Evolutionary conservation across 495 filamentous ascomycete species (phyloP).

Genomic region (Penicillium cataractarum): DNA sequence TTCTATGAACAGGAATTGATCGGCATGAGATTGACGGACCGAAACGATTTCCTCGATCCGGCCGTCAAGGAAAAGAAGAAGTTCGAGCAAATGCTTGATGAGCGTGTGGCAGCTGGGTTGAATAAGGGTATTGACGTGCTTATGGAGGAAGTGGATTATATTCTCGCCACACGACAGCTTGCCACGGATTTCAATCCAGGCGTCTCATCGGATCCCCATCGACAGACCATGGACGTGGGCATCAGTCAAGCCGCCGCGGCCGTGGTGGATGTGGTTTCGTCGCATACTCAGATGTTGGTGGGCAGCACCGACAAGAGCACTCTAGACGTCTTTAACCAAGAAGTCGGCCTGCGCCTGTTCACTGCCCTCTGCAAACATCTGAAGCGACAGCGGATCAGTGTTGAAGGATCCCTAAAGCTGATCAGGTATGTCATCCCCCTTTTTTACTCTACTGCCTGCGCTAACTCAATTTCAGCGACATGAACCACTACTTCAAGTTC

Average conservation of each 20-base stretch:
- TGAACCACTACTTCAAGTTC: constrained; percentile 91
- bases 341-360: constrained; percentile 92
- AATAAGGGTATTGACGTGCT: constrained; percentile 98
- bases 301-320: constrained; percentile 96
- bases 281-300: constrained; percentile 87
- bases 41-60: constrained; percentile 92
- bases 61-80: constrained; percentile 94
- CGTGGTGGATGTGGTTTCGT: constrained; percentile 81
- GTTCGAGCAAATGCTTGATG: constrained; percentile 98
- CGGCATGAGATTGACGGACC: constrained; percentile 78
- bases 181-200: constrained; percentile 90
- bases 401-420: constrained; percentile 86
- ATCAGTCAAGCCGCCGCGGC: constrained; percentile 75
- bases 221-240: constrained; percentile 71
- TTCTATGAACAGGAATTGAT: constrained; percentile 97
- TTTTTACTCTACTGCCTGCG: not conserved
- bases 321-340: constrained; percentile 97
- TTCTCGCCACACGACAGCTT: constrained; percentile 85
- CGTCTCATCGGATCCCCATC: constrained; percentile 46
- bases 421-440: constrained; percentile 63
- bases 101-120: constrained; percentile 91
- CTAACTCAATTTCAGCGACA: constrained; percentile 63
- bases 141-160: constrained; percentile 97
- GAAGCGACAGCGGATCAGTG: constrained; percentile 90
- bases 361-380: constrained; percentile 92